These are phyloP conservation scores for Penicillium sp. DNA, from an alignment of 2,329 filamentous ascomycete species.

Conservation along the genomic window DNA sequence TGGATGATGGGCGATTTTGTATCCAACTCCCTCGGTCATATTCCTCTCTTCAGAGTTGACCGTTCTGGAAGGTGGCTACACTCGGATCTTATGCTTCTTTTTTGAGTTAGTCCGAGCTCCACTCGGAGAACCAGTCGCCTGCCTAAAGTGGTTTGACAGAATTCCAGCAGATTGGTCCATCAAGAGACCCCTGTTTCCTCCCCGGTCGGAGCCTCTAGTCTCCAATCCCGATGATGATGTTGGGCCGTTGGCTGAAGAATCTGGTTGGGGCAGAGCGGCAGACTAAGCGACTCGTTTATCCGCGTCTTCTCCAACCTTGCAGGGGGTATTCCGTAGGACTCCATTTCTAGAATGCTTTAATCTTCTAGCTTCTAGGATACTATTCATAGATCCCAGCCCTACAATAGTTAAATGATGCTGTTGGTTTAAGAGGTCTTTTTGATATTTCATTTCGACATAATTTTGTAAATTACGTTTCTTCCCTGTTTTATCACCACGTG, in stretches of 20 bases:
- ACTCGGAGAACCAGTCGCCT: constrained; percentile 20
- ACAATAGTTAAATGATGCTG: too few relatives aligned
- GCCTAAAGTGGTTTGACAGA: constrained; percentile 24
- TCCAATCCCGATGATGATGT: constrained; percentile 6
- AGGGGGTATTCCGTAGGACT: constrained; percentile 4
- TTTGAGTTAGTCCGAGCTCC: constrained; percentile 18
- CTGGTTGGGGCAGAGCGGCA: constrained; percentile 10
- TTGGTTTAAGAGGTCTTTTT: too few relatives aligned
- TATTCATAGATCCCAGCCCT: too few relatives aligned
- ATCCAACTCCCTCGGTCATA: constrained; percentile 9
- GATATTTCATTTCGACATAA: too few relatives aligned
- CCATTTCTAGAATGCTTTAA: neutral
- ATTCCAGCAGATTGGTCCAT: constrained; percentile 13
- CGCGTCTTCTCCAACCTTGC: constrained; percentile 12
- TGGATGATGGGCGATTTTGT: constrained; percentile 9
- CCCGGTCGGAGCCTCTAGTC: constrained; percentile 11
- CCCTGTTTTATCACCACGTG: neutral
- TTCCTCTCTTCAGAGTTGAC: constrained; percentile 21
- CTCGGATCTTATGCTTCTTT: constrained; percentile 24
- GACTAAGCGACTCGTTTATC: constrained; percentile 7
- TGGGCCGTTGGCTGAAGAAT: neutral
- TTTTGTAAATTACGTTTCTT: too few relatives aligned
- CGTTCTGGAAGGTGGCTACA: constrained; percentile 27
- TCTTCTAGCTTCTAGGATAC: too few relatives aligned
- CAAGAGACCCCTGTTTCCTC: neutral